Base-by-base conservation (phyloP, 2,329 filamentous ascomycete species). In the Pseudogymnoascus sp. region DNA sequence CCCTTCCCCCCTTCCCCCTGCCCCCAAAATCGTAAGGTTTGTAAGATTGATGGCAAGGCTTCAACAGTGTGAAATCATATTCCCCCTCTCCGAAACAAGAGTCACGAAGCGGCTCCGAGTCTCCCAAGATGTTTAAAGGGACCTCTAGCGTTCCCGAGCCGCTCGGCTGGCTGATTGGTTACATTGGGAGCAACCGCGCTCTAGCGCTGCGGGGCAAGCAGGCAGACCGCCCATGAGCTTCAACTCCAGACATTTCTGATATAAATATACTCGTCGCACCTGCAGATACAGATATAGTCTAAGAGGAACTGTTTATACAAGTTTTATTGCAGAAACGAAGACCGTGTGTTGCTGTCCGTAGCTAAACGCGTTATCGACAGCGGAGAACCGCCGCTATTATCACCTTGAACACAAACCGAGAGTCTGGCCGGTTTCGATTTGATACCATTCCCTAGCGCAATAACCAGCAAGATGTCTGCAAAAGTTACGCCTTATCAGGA, bases 401-500 rank as follows among this genome's bases (percentile, higher is more conserved):
- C 45, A 52, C 41, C 18, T 30, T 52, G 4, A 52, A 18, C 5
- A 12, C 9, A n/a, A 18, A 2, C 12, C 13, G 23, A 30, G 18
- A 52, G 41, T 8, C 45, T 52, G n/a, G n/a, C n/a, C 8, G 1
- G 3, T 30, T 26, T 30, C 26, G 30, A 9, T 19, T 13, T 15
- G 1, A 19, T 52, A 19, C 9, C 8, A 5, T 9, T n/a, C 45
- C 26, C 13, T 18, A 23, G 15, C 18, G 30, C 30, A 38, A 37
- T 18, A 5, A 2, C 55, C 19, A 12, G 19, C 55, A 35, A 57
- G n/a, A 52, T 52, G 55, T 1, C 30, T n/a, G 34, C 9, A 13
- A 57, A 57, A 21, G 55, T 57, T 12, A 35, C 55, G 30, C 30
- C 55, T 6, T 57, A 57, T 15, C 55, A 57, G 6, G 55, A 57